These are phyloP conservation scores for Plasmodium ovale DNA, from an alignment of 169 alveolate genomes.

Conservation along the genomic window DNA sequence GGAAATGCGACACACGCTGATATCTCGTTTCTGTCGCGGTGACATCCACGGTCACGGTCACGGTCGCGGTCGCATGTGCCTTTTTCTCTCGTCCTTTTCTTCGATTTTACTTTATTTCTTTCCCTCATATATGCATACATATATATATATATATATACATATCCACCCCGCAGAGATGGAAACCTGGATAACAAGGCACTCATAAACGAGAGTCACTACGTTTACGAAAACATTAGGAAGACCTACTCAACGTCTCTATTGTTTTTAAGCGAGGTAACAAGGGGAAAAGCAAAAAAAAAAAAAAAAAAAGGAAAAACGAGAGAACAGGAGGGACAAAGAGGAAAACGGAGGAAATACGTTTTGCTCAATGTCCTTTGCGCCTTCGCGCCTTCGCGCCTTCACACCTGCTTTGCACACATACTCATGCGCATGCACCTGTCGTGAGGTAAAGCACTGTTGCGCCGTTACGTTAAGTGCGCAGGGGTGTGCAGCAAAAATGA, in stretches of 20 bases:
- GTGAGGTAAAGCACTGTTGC: too few species aligned
- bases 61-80: background rate
- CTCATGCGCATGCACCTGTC: too few species aligned
- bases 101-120: conserved; percentile 2
- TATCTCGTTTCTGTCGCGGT: background rate
- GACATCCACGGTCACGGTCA: background rate
- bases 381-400: too few species aligned
- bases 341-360: too few species aligned
- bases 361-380: too few species aligned
- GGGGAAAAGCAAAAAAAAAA: conserved; percentile 2
- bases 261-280: conserved; percentile 74
- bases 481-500: too few species aligned
- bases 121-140: too few species aligned
- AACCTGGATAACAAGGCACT: conserved; percentile 26
- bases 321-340: too few species aligned
- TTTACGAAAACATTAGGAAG: conserved; percentile 71
- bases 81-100: background rate
- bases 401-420: too few species aligned
- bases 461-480: too few species aligned
- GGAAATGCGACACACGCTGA: background rate
- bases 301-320: background rate
- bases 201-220: conserved; percentile 61
- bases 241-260: conserved; percentile 71
- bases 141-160: too few species aligned
- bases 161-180: conserved; percentile 16